Conservation (phyloP, 768 basidiomycete species). For the Suillus decipiens region DNA sequence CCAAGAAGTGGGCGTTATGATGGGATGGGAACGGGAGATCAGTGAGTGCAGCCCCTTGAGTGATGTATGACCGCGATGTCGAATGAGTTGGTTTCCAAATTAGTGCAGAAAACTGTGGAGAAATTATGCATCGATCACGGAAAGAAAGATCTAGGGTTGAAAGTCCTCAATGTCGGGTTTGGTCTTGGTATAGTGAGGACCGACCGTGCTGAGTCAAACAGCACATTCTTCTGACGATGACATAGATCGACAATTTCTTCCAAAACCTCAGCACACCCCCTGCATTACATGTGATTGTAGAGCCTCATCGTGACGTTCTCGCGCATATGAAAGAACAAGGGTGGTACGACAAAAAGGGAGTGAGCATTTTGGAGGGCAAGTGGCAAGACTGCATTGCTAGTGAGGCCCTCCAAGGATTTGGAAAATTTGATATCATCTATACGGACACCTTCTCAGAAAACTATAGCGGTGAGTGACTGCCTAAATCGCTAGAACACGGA, state of each 20-base stretch:
- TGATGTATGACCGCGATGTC: conserved; percentile 14
- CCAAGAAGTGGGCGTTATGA: conserved; percentile 96
- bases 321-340: conserved; percentile 71
- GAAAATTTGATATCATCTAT: conserved; percentile 87
- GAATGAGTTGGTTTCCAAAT: conserved; percentile 21
- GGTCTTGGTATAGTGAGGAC: conserved; percentile 83
- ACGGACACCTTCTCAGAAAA: conserved; percentile 93
- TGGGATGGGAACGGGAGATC: conserved; percentile 94
- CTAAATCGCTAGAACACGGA: not conserved
- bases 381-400: conserved; percentile 88
- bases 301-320: conserved; percentile 93
- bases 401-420: conserved; percentile 57
- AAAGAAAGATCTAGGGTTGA: conserved; percentile 48
- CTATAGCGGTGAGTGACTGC: conserved; percentile 54
- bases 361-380: conserved; percentile 82
- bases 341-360: conserved; percentile 78
- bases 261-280: conserved; percentile 64
- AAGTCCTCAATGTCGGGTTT: conserved; percentile 89
- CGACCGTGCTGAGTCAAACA: conserved; percentile 5
- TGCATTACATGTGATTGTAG: conserved; percentile 82
- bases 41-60: conserved; percentile 45
- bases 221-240: conserved; percentile 11
- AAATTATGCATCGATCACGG: conserved; percentile 58
- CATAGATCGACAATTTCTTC: conserved; percentile 82
- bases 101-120: conserved; percentile 79